These are phyloP conservation scores for Rheum nobile DNA, from an alignment of 148 eudicot species.

Conservation along the genomic window DNA sequence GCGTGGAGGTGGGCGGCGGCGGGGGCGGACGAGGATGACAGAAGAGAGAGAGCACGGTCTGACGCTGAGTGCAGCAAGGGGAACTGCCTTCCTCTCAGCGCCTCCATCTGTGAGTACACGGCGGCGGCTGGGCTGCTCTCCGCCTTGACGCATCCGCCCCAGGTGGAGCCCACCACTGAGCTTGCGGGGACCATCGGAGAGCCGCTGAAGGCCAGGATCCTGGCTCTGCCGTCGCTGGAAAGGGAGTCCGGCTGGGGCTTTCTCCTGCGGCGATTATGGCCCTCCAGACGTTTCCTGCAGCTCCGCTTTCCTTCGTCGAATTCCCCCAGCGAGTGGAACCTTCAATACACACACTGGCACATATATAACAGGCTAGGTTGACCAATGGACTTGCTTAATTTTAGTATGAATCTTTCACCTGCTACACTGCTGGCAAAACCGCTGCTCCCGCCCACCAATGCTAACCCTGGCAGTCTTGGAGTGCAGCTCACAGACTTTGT, in stretches of 20 bases:
- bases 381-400: not conserved
- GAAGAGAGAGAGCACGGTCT: conserved; percentile 98
- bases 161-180: conserved; percentile 29
- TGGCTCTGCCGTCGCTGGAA: conserved; percentile 21
- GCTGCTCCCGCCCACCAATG: conserved; percentile 43
- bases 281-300: conserved; percentile 62
- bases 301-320: conserved; percentile 62
- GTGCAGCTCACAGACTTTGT: conserved; percentile 66
- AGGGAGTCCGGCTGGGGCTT: conserved; percentile 71
- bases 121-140: conserved; percentile 22
- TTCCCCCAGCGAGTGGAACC: conserved; percentile 73
- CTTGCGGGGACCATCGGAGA: conserved; percentile 33
- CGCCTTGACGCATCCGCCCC: conserved; percentile 33
- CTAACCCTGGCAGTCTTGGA: conserved; percentile 55
- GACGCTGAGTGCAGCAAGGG: conserved; percentile 33
- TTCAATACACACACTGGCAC: too few species aligned
- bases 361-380: too few species aligned
- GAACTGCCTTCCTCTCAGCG: conserved; percentile 33
- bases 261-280: conserved; percentile 59
- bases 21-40: conserved; percentile 53
- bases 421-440: conserved; percentile 77
- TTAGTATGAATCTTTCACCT: too few species aligned
- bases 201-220: conserved; percentile 31
- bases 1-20: too few species aligned
- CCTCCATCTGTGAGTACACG: conserved; percentile 9